Percentiles rank a stretch among this genome's conserved stretches.
phyloP scores from a whole-genome alignment of 1,284 basidiomycete genomes.

The Mycena sp. region DNA sequence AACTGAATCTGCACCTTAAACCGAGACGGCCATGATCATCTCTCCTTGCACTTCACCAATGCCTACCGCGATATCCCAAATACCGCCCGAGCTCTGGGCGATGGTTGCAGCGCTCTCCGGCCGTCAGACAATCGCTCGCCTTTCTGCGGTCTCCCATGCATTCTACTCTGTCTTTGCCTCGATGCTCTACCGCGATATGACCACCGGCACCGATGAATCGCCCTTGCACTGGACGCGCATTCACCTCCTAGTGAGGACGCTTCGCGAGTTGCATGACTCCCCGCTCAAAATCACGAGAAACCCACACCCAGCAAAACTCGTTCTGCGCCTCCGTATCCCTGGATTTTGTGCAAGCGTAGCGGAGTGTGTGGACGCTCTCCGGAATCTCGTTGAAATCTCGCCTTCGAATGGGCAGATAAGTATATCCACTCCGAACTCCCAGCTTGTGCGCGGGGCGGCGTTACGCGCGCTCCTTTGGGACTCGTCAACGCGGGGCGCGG shows the following conservation, averaged over 20 bases:
- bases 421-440: too few species aligned
- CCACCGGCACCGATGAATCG: background rate
- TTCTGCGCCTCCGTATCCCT: background rate
- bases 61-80: too few species aligned
- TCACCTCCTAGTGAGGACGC: background rate
- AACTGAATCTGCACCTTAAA: too few species aligned
- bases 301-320: background rate
- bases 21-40: too few species aligned
- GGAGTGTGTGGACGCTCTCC: background rate
- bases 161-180: slow-evolving; percentile 3
- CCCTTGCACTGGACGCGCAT: background rate
- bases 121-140: background rate
- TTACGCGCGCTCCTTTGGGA: slow-evolving; percentile 8
- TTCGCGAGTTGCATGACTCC: background rate
- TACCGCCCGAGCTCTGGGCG: slow-evolving; percentile 17
- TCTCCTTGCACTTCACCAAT: too few species aligned
- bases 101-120: background rate
- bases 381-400: background rate
- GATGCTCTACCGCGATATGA: slow-evolving; percentile 2
- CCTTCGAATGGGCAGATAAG: background rate
- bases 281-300: background rate
- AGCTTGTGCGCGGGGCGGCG: background rate
- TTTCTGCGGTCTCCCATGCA: slow-evolving; percentile 1
- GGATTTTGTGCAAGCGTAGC: background rate
- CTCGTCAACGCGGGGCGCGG: background rate